Evolutionary conservation across 163 green algal species (phyloP).

Genomic region (Prototheca cutis): DNA sequence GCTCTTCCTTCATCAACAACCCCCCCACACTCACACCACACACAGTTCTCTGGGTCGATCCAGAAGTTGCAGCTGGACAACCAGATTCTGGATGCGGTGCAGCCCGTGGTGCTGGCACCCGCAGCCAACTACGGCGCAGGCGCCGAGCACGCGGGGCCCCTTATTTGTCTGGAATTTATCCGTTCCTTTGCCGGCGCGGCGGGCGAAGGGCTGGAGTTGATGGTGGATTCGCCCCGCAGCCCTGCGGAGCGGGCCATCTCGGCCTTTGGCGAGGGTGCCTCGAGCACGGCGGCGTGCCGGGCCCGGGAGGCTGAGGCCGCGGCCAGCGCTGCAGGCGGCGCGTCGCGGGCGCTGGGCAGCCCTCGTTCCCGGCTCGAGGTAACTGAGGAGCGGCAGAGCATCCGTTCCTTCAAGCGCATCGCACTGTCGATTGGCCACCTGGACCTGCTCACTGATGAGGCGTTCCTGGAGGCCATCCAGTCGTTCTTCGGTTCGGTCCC

Average conservation of each 20-base stretch:
- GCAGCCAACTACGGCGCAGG: slow-evolving; percentile 16
- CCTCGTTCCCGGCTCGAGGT: too few species aligned
- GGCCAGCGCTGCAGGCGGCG: too few species aligned
- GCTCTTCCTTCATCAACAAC: too few species aligned
- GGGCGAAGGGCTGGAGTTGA: background rate
- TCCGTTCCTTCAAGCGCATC: slow-evolving; percentile 68
- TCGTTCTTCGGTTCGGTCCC: slow-evolving; percentile 53
- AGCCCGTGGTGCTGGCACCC: slow-evolving; percentile 69
- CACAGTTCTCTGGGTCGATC: slow-evolving; percentile 38
- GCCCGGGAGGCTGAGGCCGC: too few species aligned
- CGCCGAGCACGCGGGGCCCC: slow-evolving; percentile 2
- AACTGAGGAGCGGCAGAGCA: slow-evolving; percentile 23
- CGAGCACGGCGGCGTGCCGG: too few species aligned
- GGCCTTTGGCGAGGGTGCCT: too few species aligned
- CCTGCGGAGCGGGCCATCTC: too few species aligned
- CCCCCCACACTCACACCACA: too few species aligned
- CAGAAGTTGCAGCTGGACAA: slow-evolving; percentile 77
- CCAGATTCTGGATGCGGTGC: slow-evolving; percentile 69
- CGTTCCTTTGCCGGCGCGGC: slow-evolving; percentile 11
- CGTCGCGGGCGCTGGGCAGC: too few species aligned
- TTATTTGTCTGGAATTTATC: background rate
- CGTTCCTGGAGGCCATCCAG: slow-evolving; percentile 56
- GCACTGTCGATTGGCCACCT: slow-evolving; percentile 39
- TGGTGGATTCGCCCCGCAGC: background rate
- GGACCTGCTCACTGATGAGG: slow-evolving; percentile 63